Base-by-base conservation (phyloP, 345 rosid species). In the Stellera chamaejasme region DNA sequence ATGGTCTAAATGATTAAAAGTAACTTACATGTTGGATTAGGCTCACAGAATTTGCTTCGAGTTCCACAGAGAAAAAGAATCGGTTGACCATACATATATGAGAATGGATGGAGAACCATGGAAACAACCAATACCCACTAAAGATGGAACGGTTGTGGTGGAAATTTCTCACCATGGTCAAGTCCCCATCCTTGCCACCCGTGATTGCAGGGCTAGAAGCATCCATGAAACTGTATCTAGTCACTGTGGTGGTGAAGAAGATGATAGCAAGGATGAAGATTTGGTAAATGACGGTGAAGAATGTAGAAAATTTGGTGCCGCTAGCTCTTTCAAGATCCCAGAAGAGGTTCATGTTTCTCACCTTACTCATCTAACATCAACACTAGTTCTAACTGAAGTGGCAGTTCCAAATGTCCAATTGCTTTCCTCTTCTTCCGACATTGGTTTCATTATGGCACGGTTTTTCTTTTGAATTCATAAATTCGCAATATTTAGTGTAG, bases 101-200 rank as follows among this genome's bases (percentile, higher is more conserved):
- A 85, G 98, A 70, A 80, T 83, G 50, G 98, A 91, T 32, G 98
- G 96, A 64, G 96, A 85, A 58, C 95, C 95, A 0, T 91, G 96
- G 95, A 88, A 82, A 80, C 96, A 91, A 66, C 92, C 88, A 5
- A 63, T 91, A 13, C 90, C 96, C 11, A 56, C 39, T 8, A 71
- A 85, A 16, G 94, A 84, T 51, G 87, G 84, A 61, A 82, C 96
- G 1, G 94, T 93, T 39, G 75, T 75, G 50, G 74, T 91, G 41
- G 96, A 87, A 66, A 91, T 88, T 43, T 88, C 96, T 64, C 96
- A 80, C 67, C 89, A 63, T 56, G 87, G 92, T 43, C 96, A 84
- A 79, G 99, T 84, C 58, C 84, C 81, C 75, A 89, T 93, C 82
- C 96, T 93, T 26, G 96, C 97, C 27, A 72, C 94, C 51, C 73